A percentile compares a stretch with the other conserved stretches of the same genome.
phyloP scores from a whole-genome alignment of 345 rosid genomes.

The Trapa bicornis region DNA sequence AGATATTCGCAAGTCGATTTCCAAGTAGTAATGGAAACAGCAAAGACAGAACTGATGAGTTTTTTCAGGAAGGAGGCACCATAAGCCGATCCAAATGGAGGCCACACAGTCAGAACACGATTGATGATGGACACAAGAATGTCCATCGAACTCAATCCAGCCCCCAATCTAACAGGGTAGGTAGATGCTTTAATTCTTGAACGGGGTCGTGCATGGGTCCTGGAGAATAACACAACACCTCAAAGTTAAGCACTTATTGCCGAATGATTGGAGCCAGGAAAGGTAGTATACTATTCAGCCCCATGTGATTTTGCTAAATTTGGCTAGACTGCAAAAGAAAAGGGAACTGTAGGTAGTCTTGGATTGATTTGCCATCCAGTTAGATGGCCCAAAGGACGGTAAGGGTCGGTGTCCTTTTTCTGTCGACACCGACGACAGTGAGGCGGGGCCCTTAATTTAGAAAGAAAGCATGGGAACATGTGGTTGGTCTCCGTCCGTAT shows the following conservation, averaged over 20 bases:
- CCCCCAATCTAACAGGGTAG: background rate
- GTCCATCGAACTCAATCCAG: background rate
- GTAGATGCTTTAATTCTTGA: too few species aligned
- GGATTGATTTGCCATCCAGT: too few species aligned
- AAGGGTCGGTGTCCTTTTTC: too few species aligned
- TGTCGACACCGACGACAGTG: background rate
- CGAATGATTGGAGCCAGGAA: too few species aligned
- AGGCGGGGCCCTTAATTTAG: background rate
- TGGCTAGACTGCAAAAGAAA: too few species aligned
- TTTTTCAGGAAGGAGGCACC: constrained; percentile 28
- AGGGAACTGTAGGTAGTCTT: too few species aligned
- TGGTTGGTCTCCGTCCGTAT: background rate
- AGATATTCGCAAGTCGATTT: constrained; percentile 60
- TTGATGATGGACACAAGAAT: background rate
- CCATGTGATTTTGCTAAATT: too few species aligned
- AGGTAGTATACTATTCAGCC: too few species aligned
- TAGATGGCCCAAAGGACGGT: background rate
- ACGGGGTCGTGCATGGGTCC: too few species aligned
- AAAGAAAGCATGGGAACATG: background rate
- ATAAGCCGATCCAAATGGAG: background rate
- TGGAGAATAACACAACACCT: too few species aligned
- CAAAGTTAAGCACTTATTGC: too few species aligned
- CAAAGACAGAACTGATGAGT: constrained; percentile 55
- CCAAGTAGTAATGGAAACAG: constrained; percentile 66
- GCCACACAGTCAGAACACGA: background rate